Evolutionary conservation across 1,139 yeast species (phyloP), one percentile per base, ranked within the genome.

Genomic region (Pichia sp.): DNA sequence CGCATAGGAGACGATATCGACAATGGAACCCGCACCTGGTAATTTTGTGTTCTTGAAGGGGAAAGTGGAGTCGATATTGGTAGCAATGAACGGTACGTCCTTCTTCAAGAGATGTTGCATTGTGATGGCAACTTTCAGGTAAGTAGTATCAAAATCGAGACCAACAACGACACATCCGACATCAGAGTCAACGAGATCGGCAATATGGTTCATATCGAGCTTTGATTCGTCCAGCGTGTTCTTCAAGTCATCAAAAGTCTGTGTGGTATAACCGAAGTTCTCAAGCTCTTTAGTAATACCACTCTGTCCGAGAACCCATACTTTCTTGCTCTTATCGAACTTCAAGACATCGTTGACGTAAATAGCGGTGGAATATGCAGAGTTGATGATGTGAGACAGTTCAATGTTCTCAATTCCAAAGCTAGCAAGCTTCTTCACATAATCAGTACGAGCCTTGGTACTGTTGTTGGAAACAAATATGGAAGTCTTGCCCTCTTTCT

Each of bases 381-480:
- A 83, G 5, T 96, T 94, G 56, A 91, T 88, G 12, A 91, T 76
- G 54, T 88, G 95, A 30, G 74, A 76, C 8, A 27, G 14, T 52
- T 77, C 76, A 14, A 66, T 63, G 22, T 83, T 69, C 5, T 57
- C 51, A 38, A 88, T 70, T 1, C 96, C 97, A 42, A 85, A 72
- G 40, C 76, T 73, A 13, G 66, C 69, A 54, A 91, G 86, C 61
- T 91, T 93, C 46, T 67, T 63, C 32, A 83, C 69, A 58, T 93
- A 91, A 33, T 80, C 81, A 34, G 64, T 60, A 45, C 98, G 68
- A 2, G 96, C 81, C 59, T 91, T 91, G 24, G 96, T 85, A 14
- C 96, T 85, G 62, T 91, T 91, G 66, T 91, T 91, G 35, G 98
- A 88, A 23, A 93, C 98, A 59, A 91, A 91, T 32, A 87, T 69